Base-by-base conservation (phyloP, 495 filamentous ascomycete genomes). In the Tuber umbilicatum region DNA sequence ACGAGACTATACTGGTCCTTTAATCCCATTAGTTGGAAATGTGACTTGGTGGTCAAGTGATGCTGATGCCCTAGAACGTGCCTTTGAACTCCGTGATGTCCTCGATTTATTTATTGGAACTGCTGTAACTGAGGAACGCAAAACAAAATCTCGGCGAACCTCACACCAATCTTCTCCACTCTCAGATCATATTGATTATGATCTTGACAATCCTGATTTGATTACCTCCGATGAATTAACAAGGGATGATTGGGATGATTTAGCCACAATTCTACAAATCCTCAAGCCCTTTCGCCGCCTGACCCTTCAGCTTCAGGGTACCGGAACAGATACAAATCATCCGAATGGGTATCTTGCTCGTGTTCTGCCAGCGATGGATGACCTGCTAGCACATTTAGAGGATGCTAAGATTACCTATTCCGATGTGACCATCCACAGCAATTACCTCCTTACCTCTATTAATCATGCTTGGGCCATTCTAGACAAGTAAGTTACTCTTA, bases 341-440 rank as follows among this genome's bases (percentile, higher is more conserved):
- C 1, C 43, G 2, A 47, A 47, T 47, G 43, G 43, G 42, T 38
- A n/a, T 69, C 38, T 73, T 4, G 35, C 50, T 40, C 50, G 69
- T 14, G 39, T 73, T 9, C 21, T 73, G n/a, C 72, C 50, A 21
- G 60, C 37, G 1, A 69, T 73, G 55, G 72, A 73, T 40, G n/a
- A 39, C 7, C 31, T 73, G 1, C 45, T 45, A 5, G 27, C 55
- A 1, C 39, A 55, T 47, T 50, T 47, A 35, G 43, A 72, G 39
- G 39, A 31, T 43, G 42, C 42, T 6, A 43, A 43, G 21, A 14
- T 21, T 3, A 47, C 17, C 43, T 47, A 47, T 21, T 47, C 43
- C 16, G 43, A 47, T 21, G 3, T 17, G 0, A 21, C 43, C 1
- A 6, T 47, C 2, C 43, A 47, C 7, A 47, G 43, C 7, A 47